phyloP scores from a whole-genome alignment of 306 rosid genomes.

The Gastrolobium bilobum region DNA sequence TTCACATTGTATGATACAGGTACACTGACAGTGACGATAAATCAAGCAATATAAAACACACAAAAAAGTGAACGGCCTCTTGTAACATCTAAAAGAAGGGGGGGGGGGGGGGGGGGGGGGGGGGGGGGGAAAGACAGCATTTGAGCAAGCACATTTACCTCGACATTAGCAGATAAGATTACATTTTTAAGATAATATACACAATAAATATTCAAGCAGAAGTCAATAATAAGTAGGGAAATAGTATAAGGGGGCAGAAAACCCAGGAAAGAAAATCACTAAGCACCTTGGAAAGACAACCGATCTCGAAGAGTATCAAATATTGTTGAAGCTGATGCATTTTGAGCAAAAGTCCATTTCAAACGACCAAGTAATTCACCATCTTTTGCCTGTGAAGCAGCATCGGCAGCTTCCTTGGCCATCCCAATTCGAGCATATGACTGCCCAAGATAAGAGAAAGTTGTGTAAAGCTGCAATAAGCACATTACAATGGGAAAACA shows the following conservation, averaged over 20 bases:
- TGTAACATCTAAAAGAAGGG: neutral
- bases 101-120: neutral
- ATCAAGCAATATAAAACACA: constrained; percentile 32
- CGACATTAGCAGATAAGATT: constrained; percentile 45
- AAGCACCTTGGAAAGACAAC: constrained; percentile 80
- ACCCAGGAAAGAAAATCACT: constrained; percentile 45
- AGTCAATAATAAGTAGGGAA: neutral
- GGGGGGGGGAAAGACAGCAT: neutral
- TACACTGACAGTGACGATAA: constrained; percentile 36
- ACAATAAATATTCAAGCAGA: constrained; percentile 37
- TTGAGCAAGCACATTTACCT: constrained; percentile 33
- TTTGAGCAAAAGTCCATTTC: constrained; percentile 82
- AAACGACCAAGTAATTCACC: constrained; percentile 95
- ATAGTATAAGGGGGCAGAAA: neutral
- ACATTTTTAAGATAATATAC: constrained; percentile 56
- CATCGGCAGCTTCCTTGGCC: constrained; percentile 99
- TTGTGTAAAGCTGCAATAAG: constrained; percentile 32
- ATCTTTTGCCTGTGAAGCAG: constrained; percentile 95
- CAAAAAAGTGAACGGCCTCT: constrained; percentile 38
- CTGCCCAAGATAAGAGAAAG: constrained; percentile 55
- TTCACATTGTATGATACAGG: constrained; percentile 31
- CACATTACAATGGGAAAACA: constrained; percentile 6
- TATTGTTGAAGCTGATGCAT: constrained; percentile 81
- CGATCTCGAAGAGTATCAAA: constrained; percentile 93
- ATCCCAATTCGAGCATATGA: constrained; percentile 93